Base-by-base conservation (phyloP, 192 early-diverging fungal species). In the Podila epigama region DNA sequence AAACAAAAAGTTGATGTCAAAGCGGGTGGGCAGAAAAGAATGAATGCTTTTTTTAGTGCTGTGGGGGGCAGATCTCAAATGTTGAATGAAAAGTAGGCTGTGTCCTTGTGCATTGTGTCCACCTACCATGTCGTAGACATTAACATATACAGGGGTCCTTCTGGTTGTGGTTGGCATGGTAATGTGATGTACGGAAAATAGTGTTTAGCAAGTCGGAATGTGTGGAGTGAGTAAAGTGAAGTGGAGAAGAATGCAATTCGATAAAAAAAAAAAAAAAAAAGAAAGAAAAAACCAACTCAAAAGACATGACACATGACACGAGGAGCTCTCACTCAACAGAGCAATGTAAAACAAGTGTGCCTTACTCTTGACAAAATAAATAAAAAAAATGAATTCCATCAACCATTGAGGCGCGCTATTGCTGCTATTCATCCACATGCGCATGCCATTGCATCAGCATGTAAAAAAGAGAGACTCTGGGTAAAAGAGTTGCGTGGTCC, bases 401-500 rank as follows among this genome's bases (percentile, higher is more conserved):
- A n/a, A n/a, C n/a, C n/a, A n/a, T n/a, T n/a, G n/a, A n/a, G n/a
- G n/a, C 20, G 20, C 44, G 20, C n/a, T 48, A 22, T 25, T 22
- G 11, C 44, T 3, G 4, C 15, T 22, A 48, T 25, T 22, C 20
- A 48, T 48, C 44, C n/a, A 18, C n/a, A 48, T 48, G n/a, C 20
- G 15, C 44, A 44, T n/a, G n/a, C 44, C 44, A 5, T 22, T 25
- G 5, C n/a, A 22, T 48, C 5, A 44, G 22, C 16, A 44, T 20
- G 22, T 18, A 52, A 58, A 16, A 51, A 51, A 29, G 9, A 41
- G 33, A 28, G 35, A 28, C 2, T 48, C 1, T 9, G 0, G 51
- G 61, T 54, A 61, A 61, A 27, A 55, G 37, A 2, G 55, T 40
- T 89, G 88, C 88, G 84, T 75, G 70, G 84, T 79, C 88, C 88